These are phyloP conservation scores for Aspergillus sp. DNA, from an alignment of 2,329 filamentous ascomycete species.

Conservation along the genomic window DNA sequence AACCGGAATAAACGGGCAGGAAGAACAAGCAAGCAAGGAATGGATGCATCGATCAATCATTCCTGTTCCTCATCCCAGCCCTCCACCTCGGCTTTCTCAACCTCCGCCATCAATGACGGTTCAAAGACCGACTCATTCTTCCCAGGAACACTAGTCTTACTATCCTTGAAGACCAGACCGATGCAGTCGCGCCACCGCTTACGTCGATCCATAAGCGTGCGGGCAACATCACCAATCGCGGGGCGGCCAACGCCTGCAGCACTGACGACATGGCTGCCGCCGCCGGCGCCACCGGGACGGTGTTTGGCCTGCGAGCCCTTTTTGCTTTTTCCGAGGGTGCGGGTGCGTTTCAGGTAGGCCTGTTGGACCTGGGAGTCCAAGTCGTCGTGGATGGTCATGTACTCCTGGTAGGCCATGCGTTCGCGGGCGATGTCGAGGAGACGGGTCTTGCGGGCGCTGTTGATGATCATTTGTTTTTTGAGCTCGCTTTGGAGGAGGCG, in stretches of 20 bases:
- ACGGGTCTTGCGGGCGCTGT: conserved; percentile 85
- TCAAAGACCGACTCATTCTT: conserved; percentile 74
- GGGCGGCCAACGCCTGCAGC: conserved; percentile 51
- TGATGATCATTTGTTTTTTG: conserved; percentile 79
- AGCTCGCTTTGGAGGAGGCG: conserved; percentile 82
- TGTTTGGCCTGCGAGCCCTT: conserved; percentile 71
- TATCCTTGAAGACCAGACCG: conserved; percentile 84
- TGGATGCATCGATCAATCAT: conserved; percentile 32
- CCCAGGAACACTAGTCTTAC: conserved; percentile 73
- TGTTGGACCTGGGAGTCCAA: conserved; percentile 92
- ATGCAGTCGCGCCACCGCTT: conserved; percentile 89
- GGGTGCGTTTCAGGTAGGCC: conserved; percentile 92
- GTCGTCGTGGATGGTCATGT: conserved; percentile 94
- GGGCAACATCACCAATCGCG: conserved; percentile 82
- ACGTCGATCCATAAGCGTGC: conserved; percentile 88
- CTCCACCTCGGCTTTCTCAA: conserved; percentile 75
- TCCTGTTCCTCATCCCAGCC: conserved; percentile 80
- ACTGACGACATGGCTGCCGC: conserved; percentile 60
- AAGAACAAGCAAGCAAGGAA: background rate
- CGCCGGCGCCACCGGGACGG: conserved; percentile 67
- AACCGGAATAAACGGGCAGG: conserved; percentile 10
- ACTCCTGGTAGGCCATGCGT: conserved; percentile 94
- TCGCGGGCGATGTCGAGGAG: conserved; percentile 86
- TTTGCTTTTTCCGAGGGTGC: conserved; percentile 90
- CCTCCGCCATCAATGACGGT: conserved; percentile 68